phyloP scores from a whole-genome alignment of 2,329 filamentous ascomycete species.

The Emergomyces orientalis region DNA sequence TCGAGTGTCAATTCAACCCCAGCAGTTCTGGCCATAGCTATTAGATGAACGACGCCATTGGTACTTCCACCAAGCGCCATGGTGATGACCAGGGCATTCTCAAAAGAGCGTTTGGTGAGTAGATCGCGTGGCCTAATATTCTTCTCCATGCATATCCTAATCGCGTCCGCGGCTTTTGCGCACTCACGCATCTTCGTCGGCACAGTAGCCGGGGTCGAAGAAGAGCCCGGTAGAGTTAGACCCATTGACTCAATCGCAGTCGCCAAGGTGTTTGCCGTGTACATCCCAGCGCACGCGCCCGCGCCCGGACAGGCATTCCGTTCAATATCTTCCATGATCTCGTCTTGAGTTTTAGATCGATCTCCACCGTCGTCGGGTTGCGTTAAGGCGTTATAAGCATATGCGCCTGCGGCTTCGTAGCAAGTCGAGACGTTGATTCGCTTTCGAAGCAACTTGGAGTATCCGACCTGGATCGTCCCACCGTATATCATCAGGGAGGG shows the following conservation, averaged over 20 bases:
- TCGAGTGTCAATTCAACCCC: slow-evolving; percentile 68
- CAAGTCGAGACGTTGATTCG: slow-evolving; percentile 82
- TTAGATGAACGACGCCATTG: slow-evolving; percentile 78
- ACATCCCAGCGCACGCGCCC: slow-evolving; percentile 86
- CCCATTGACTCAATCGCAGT: slow-evolving; percentile 86
- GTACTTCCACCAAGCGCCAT: slow-evolving; percentile 89
- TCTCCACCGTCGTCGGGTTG: slow-evolving; percentile 58
- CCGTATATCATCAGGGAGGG: slow-evolving; percentile 95
- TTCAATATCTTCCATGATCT: slow-evolving; percentile 78
- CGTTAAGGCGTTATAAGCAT: slow-evolving; percentile 62
- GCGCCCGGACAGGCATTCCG: slow-evolving; percentile 65
- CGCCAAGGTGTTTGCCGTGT: slow-evolving; percentile 90
- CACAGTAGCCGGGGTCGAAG: slow-evolving; percentile 68
- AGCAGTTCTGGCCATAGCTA: slow-evolving; percentile 83
- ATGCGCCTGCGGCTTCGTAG: slow-evolving; percentile 79
- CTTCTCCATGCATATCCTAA: slow-evolving; percentile 68
- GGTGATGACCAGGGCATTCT: slow-evolving; percentile 81
- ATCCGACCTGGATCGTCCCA: slow-evolving; percentile 81
- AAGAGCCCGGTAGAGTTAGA: slow-evolving; percentile 70
- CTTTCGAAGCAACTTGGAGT: slow-evolving; percentile 64
- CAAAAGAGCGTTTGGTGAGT: slow-evolving; percentile 69
- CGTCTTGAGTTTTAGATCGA: slow-evolving; percentile 58
- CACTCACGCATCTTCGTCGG: slow-evolving; percentile 83
- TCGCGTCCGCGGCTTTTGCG: slow-evolving; percentile 67
- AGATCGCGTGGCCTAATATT: slow-evolving; percentile 75